A percentile compares a stretch with the other conserved stretches of the same genome.
phyloP scores from a whole-genome alignment of 2,329 filamentous ascomycete genomes.

The Arthrobotrys sphaeroides region DNA sequence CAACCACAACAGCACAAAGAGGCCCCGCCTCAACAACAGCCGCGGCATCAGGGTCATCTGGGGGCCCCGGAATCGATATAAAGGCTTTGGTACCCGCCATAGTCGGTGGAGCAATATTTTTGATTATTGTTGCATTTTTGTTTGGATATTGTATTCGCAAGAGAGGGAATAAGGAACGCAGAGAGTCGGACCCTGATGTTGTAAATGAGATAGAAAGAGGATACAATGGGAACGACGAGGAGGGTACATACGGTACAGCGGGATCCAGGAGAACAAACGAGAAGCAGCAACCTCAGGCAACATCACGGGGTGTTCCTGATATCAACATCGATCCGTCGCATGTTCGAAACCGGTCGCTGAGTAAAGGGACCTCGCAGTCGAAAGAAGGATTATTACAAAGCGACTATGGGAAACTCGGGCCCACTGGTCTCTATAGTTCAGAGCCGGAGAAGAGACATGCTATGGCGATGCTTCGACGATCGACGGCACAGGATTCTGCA shows the following conservation, averaged over 20 bases:
- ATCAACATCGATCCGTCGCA: slow-evolving; percentile 45
- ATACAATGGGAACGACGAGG: not conserved
- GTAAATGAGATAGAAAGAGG: slow-evolving; percentile 47
- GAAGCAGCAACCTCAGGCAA: slow-evolving; percentile 18
- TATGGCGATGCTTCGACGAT: slow-evolving; percentile 45
- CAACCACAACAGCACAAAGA: slow-evolving; percentile 10
- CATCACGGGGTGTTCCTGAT: slow-evolving; percentile 29
- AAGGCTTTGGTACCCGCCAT: slow-evolving; percentile 41
- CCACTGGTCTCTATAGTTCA: slow-evolving; percentile 9
- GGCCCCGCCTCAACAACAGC: slow-evolving; percentile 8
- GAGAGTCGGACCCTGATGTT: slow-evolving; percentile 22
- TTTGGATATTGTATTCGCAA: slow-evolving; percentile 49
- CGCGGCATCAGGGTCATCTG: not conserved
- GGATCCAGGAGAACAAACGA: slow-evolving; percentile 23
- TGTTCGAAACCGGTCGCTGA: slow-evolving; percentile 39
- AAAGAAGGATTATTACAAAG: slow-evolving; percentile 44
- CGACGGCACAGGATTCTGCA: slow-evolving; percentile 48
- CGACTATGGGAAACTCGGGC: slow-evolving; percentile 30
- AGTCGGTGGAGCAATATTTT: slow-evolving; percentile 40
- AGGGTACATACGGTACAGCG: slow-evolving; percentile 1
- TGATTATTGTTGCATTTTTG: slow-evolving; percentile 48
- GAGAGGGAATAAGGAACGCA: slow-evolving; percentile 1
- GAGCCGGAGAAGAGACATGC: slow-evolving; percentile 43
- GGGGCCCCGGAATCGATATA: slow-evolving; percentile 19
- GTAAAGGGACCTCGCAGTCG: slow-evolving; percentile 51